These are phyloP conservation scores for Alternaria incomplexa DNA, from an alignment of 2,329 filamentous ascomycete genomes.

Conservation along the genomic window DNA sequence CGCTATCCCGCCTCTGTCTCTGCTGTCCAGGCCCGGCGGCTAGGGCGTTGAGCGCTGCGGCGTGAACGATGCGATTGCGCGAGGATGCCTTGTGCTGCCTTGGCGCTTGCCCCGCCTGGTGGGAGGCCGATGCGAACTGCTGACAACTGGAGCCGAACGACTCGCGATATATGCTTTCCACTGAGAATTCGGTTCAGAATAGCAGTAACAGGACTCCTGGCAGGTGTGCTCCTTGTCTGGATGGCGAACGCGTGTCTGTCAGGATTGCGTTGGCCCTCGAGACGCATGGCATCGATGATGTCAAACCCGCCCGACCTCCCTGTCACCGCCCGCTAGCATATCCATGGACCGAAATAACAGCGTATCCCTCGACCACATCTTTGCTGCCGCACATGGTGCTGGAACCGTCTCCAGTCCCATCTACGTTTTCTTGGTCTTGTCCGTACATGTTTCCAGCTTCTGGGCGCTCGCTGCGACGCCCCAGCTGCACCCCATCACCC, in stretches of 20 bases:
- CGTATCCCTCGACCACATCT: neutral
- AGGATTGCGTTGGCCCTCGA: constrained; percentile 10
- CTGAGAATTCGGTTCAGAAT: neutral
- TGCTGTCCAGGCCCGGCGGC: constrained; percentile 1
- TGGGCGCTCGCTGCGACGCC: neutral
- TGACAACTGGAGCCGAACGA: neutral
- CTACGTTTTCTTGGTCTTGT: neutral
- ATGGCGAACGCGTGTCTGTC: constrained; percentile 18
- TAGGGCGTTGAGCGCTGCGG: neutral
- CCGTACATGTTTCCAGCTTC: constrained; percentile 1
- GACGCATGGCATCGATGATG: constrained; percentile 25
- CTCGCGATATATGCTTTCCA: neutral
- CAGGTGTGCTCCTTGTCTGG: neutral
- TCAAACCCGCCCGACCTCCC: constrained; percentile 16
- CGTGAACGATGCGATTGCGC: constrained; percentile 7
- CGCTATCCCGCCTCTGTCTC: neutral
- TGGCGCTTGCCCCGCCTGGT: constrained; percentile 29
- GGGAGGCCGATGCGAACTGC: constrained; percentile 13
- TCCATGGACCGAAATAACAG: constrained; percentile 4
- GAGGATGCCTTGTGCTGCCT: constrained; percentile 18
- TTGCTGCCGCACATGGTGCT: neutral
- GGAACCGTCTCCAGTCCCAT: neutral
- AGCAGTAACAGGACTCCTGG: neutral
- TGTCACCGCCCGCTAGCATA: constrained; percentile 8
- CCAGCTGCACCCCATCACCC: neutral